Base-by-base conservation (phyloP, 2,329 filamentous ascomycete species). In the Diaporthe sp. region DNA sequence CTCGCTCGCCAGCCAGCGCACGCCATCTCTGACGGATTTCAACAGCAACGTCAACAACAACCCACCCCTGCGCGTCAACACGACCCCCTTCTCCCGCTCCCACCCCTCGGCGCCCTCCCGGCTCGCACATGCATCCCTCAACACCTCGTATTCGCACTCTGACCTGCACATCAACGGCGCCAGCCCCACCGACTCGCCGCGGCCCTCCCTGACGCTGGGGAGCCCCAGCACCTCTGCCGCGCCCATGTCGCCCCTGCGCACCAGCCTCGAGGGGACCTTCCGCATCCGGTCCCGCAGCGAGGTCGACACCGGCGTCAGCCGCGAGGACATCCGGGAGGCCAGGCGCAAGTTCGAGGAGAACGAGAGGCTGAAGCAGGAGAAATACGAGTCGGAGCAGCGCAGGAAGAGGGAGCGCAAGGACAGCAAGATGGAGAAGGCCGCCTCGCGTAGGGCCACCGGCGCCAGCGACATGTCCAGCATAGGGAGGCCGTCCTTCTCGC, bases 261-360 rank as follows among this genome's bases (percentile, higher is more conserved):
- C 84, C 74, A 92, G 91, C 0, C 86, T 93, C 65, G 91, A 93
- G 75, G 84, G 83, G 10, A 87, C 87, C 34, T 92, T 92, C 78
- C 90, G 91, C 70, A 83, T 92, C 7, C 90, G 91, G 77, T 89
- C 89, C 67, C 89, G 90, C 76, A 91, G 90, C 55, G 91, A 92
- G 77, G 84, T 92, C 22, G 90, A 92, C 80, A 87, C 88, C 8
- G 86, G 84, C 17, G 86, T 86, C 1, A 89, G 89, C 39, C 85
- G 88, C 70, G 90, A 92, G 76, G 89, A 90, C 57, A 89, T 93
- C 47, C 88, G 89, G 60, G 88, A 89, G 79, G 91, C 90, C 5
- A 90, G 91, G 72, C 89, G 90, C 79, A 91, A 90, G 80, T 93
- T 92, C 77, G 88, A 92, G 80, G 89, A 91, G 80, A 90, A 89